Base-by-base conservation (phyloP, 305 asterid species). In the Caryopteris hybrid region DNA sequence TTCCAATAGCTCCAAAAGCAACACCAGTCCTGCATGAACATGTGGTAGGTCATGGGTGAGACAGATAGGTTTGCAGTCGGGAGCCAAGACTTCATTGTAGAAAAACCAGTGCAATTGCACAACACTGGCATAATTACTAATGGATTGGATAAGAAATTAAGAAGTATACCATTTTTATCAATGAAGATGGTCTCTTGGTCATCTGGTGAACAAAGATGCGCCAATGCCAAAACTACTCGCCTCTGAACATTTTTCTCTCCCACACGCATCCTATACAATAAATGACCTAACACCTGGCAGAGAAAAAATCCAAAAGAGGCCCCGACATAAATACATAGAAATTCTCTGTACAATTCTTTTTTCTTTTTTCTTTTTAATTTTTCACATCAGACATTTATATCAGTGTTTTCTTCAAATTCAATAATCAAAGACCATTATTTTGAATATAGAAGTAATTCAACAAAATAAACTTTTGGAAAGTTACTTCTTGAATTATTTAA, bases 151-250 rank as follows among this genome's bases (percentile, higher is more conserved):
- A n/a, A n/a, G n/a, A n/a, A n/a, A n/a, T 1, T 27, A 58, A 66
- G 56, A 52, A 34, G 42, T 57, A 59, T 84, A 95, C 99, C 98
- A 70, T 76, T 82, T 75, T 75, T 84, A 73, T 95, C 95, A 73
- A 88, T 81, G 69, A 95, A 95, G 64, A 92, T 83, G 70, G 81
- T 80, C 76, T 74, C 89, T 61, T 86, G 95, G 77, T 95, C 98
- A 73, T 88, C 97, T 38, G 96, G 88, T 59, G 95, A 86, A 72
- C 95, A 95, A 68, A 95, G 91, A 88, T 92, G 98, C 0, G 97
- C 97, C 53, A 95, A 94, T 62, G 99, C 96, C 81, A 95, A 78
- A 31, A 92, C 92, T 76, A 95, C 95, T 11, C 95, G 93, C 77
- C 88, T 81, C 79, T 90, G 95, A 72, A 90, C 80, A 77, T 48